phyloP scores from a whole-genome alignment of 106 monocot species.

The Dendrobium chrysotoxum region DNA sequence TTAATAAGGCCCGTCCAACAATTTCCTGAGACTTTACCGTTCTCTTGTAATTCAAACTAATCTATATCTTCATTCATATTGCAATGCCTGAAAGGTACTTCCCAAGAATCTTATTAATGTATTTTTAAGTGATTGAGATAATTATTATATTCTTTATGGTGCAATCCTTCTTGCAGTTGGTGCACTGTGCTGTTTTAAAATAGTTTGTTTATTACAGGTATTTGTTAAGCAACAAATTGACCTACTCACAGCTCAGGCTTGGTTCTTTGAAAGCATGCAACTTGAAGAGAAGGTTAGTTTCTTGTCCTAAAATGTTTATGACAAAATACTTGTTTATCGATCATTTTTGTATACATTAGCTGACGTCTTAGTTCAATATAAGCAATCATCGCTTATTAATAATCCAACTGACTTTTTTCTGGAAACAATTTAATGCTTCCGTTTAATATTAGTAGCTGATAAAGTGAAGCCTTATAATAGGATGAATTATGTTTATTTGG shows the following conservation, averaged over 20 bases:
- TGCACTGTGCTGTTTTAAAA: neutral
- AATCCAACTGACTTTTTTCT: neutral
- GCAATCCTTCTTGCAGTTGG: neutral
- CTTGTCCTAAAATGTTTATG: neutral
- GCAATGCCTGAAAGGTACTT: neutral
- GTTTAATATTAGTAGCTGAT: no score
- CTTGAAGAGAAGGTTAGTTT: constrained; percentile 62
- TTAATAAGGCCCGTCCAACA: neutral
- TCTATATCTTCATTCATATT: neutral
- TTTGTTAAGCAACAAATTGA: constrained; percentile 69
- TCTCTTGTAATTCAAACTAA: no score
- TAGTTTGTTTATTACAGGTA: constrained; percentile 28
- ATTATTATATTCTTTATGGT: neutral
- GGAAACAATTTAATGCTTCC: neutral
- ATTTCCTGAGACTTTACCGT: neutral
- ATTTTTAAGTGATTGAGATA: neutral
- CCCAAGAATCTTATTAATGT: neutral
- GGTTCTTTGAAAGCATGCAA: constrained; percentile 68
- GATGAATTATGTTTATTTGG: no score
- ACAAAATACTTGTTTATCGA: no score
- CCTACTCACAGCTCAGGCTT: constrained; percentile 71
- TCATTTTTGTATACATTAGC: neutral
- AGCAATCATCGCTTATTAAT: neutral
- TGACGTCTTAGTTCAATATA: neutral
- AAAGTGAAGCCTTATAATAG: no score